These are phyloP conservation scores for Xanthoconium stramineum DNA, from an alignment of 768 basidiomycete genomes.

Conservation along the genomic window DNA sequence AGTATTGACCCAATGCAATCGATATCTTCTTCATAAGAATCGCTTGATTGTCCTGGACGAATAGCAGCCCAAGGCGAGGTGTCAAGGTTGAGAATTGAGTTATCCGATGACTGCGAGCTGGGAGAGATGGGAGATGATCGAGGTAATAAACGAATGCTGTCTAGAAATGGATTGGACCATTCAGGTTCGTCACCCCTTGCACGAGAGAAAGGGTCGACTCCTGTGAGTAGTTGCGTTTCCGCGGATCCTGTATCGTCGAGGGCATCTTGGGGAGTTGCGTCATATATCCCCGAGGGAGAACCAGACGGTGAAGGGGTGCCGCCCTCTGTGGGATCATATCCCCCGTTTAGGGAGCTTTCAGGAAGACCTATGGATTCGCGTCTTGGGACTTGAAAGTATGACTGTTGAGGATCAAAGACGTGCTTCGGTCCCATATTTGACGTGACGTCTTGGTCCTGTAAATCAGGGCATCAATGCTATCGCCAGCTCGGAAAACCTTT, in stretches of 20 bases:
- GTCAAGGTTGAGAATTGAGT: conserved; percentile 21
- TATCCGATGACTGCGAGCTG: conserved; percentile 11
- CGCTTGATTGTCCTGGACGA: not conserved
- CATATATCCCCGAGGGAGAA: not conserved
- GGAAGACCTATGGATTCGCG: too few species aligned
- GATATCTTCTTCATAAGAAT: not conserved
- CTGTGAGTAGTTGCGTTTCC: not conserved
- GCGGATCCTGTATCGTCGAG: conserved; percentile 5
- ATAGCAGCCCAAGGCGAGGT: conserved; percentile 17
- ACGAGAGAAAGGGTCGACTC: not conserved
- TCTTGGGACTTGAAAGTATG: not conserved
- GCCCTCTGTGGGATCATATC: not conserved
- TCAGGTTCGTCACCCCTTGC: not conserved
- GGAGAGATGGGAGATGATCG: conserved; percentile 24
- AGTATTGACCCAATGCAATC: not conserved
- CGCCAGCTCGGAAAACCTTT: not conserved
- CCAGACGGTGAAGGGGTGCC: not conserved
- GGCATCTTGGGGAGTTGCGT: not conserved
- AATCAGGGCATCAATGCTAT: conserved; percentile 3
- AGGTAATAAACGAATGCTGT: conserved; percentile 8
- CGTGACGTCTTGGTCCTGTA: conserved; percentile 1
- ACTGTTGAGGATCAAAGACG: not conserved
- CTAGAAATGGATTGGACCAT: not conserved
- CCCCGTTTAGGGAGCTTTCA: not conserved
- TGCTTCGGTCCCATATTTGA: not conserved